These are phyloP conservation scores for Digitaria exilis DNA, from an alignment of 202 grass and related monocot genomes.

Conservation along the genomic window DNA sequence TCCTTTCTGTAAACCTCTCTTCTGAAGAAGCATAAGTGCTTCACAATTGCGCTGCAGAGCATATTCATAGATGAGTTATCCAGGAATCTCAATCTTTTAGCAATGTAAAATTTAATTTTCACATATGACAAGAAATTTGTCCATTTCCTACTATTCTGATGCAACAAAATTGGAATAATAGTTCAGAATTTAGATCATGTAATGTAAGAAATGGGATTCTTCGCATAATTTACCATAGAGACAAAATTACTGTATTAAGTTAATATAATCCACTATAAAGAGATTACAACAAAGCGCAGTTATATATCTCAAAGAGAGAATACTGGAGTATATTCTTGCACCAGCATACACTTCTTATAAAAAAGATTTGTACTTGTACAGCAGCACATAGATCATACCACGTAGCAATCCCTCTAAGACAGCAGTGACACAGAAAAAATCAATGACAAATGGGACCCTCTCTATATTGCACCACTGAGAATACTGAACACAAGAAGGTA, in stretches of 20 bases:
- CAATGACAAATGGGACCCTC: neutral
- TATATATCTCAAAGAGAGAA: neutral
- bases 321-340: neutral
- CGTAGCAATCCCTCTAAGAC: neutral
- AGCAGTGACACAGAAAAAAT: neutral
- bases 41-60: conserved; percentile 87
- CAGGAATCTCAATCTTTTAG: neutral
- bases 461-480: neutral
- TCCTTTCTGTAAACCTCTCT: conserved; percentile 80
- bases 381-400: neutral
- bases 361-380: neutral
- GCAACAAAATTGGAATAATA: neutral
- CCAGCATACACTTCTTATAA: neutral
- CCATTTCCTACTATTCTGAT: conserved; percentile 10
- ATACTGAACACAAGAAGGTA: neutral
- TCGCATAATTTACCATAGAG: conserved; percentile 7
- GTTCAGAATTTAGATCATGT: neutral
- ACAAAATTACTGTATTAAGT: neutral
- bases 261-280: neutral
- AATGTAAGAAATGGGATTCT: neutral
- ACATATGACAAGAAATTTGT: neutral
- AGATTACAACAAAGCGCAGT: neutral
- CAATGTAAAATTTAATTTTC: conserved; percentile 4
- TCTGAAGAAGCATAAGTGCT: conserved; percentile 87
- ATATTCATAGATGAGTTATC: conserved; percentile 35